Conservation (phyloP, 129 eudicot species). For the Logfia minima region DNA sequence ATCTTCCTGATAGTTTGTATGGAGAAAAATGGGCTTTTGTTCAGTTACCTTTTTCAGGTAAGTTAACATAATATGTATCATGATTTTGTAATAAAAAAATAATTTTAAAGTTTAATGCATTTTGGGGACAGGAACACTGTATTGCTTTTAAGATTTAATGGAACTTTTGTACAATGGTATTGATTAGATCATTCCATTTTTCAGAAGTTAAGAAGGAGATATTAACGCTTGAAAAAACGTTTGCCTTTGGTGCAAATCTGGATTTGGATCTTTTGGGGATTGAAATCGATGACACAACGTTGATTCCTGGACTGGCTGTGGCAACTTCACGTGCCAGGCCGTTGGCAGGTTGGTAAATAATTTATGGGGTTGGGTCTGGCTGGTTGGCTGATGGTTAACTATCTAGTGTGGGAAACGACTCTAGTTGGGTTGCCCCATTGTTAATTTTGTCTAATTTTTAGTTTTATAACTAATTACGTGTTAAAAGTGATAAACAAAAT, state of each 20-base stretch:
- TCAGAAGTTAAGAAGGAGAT: slow-evolving; percentile 77
- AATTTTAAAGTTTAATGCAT: neutral
- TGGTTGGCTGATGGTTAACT: neutral
- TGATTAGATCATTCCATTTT: slow-evolving; percentile 21
- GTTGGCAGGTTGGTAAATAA: slow-evolving; percentile 64
- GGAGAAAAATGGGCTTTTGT: slow-evolving; percentile 99
- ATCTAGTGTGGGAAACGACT: neutral
- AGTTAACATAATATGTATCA: neutral
- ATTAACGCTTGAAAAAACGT: slow-evolving; percentile 47
- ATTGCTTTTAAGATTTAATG: neutral
- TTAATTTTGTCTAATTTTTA: neutral
- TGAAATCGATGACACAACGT: slow-evolving; percentile 66
- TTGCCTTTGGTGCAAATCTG: slow-evolving; percentile 70
- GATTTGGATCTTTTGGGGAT: slow-evolving; percentile 92
- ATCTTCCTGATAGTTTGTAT: slow-evolving; percentile 84
- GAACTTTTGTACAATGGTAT: neutral
- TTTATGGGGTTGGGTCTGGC: neutral
- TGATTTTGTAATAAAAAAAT: neutral
- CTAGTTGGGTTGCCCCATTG: neutral
- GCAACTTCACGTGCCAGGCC: slow-evolving; percentile 86
- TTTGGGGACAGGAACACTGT: neutral
- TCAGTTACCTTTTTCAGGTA: slow-evolving; percentile 92
- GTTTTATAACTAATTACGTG: neutral
- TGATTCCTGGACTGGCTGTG: slow-evolving; percentile 92
- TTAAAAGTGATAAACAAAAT: neutral